A percentile compares a stretch with the other conserved stretches of the same genome.
Conservation (phyloP, 202 grass and related monocot genomes). For the Schoenoplectus triqueter region DNA sequence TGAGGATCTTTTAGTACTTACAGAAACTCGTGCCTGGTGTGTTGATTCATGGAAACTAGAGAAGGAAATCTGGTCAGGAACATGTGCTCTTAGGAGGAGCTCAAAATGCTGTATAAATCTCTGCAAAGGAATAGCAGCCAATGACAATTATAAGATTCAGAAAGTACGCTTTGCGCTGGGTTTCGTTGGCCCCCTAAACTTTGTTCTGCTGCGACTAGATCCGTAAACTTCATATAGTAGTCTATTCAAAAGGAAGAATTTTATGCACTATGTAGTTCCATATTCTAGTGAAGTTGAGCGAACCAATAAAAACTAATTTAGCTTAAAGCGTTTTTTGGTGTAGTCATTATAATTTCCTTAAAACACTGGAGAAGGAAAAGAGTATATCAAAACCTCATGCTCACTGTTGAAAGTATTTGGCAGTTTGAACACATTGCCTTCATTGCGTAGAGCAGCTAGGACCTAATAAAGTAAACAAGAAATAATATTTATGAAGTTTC, state of each 20-base stretch:
- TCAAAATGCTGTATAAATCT: conserved; percentile 98
- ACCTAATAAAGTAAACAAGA: conserved; percentile 52
- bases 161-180: not conserved
- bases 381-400: conserved; percentile 63
- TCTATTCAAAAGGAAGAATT: not conserved
- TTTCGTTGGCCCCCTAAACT: not conserved
- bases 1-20: conserved; percentile 48
- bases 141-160: conserved; percentile 35
- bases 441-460: conserved; percentile 74
- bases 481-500: conserved; percentile 7
- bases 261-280: conserved; percentile 12
- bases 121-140: conserved; percentile 52
- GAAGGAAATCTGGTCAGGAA: conserved; percentile 80
- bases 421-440: conserved; percentile 69
- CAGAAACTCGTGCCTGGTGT: conserved; percentile 55
- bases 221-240: not conserved
- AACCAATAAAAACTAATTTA: not conserved
- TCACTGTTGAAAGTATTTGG: conserved; percentile 84
- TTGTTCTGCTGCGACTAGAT: not conserved
- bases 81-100: conserved; percentile 78
- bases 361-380: not conserved
- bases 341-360: conserved; percentile 27
- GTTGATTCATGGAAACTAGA: conserved; percentile 82
- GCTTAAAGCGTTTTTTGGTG: not conserved
- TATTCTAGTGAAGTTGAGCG: conserved; percentile 10